These are phyloP conservation scores for Xylaria venustula DNA, from an alignment of 495 filamentous ascomycete genomes.

Conservation along the genomic window DNA sequence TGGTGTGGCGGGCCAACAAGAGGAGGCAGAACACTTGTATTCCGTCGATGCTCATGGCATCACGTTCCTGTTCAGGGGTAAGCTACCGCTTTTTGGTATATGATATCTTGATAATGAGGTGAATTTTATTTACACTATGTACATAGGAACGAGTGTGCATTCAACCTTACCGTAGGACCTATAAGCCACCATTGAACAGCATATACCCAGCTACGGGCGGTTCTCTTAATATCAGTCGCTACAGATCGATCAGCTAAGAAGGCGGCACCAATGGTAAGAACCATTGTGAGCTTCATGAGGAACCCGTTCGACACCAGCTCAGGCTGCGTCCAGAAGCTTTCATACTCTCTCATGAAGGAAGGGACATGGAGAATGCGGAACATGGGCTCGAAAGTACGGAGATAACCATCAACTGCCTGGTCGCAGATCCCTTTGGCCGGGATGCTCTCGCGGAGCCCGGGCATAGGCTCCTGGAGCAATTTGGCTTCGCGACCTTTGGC, in stretches of 20 bases:
- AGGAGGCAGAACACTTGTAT: conserved; percentile 11
- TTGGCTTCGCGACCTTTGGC: not conserved
- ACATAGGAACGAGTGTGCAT: not conserved
- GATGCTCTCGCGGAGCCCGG: not conserved
- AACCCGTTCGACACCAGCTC: not conserved
- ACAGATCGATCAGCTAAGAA: conserved; percentile 1
- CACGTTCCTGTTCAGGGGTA: not conserved
- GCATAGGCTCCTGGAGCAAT: conserved; percentile 7
- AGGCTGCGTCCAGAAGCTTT: not conserved
- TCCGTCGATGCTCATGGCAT: conserved; percentile 13
- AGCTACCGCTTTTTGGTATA: no score
- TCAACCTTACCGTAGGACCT: conserved; percentile 7
- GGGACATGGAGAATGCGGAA: conserved; percentile 9
- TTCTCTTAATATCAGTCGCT: not conserved
- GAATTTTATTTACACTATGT: no score
- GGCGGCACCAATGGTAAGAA: not conserved
- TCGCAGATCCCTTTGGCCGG: not conserved
- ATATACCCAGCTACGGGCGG: conserved; percentile 10
- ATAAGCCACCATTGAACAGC: conserved; percentile 13
- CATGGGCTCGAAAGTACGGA: conserved; percentile 11
- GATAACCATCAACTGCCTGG: conserved; percentile 6
- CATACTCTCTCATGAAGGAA: conserved; percentile 7
- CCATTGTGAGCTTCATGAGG: conserved; percentile 10
- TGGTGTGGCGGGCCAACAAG: conserved; percentile 7
- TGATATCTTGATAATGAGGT: no score